Base-by-base conservation (phyloP, 176 grass and related monocot genomes). In the Aegilops tauschii region DNA sequence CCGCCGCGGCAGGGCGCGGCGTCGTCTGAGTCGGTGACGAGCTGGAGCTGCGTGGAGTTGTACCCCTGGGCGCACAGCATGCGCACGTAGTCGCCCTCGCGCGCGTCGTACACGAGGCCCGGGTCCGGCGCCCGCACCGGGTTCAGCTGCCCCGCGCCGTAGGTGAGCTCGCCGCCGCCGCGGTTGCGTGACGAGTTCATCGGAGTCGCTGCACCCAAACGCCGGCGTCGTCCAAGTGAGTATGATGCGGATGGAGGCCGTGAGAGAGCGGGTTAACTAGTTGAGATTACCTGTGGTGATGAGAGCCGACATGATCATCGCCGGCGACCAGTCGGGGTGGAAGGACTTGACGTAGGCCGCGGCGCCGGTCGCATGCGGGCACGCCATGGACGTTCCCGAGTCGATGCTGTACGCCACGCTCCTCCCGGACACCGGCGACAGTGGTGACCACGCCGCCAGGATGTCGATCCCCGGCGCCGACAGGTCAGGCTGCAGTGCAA, bases 281-380 rank as follows among this genome's bases (percentile, higher is more conserved):
- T 18, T 56, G 0, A 20, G 59, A 4, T 27, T 61, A 93, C 84
- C 81, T 5, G 92, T 89, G 40, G 92, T 94, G 49, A 91, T 87
- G 35, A 94, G 80, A 37, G 87, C 81, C 4, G 92, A 91, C 87
- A 87, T 89, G 84, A 94, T 84, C 80, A 86, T 84, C 1, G 84
- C 87, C n/a, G 87, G 87, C 9, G 92, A 89, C 92, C 92, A 94
- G 37, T 76, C 80, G 3, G 77, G 87, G 77, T 94, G 89, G 71
- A 89, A 76, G 0, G 81, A 87, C 78, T 87, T 94, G 72, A 94
- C 72, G 29, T 85, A 94, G 0, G 82, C 83, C 28, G 61, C 74
- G 30, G 14, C 74, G 8, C 72, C 74, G 5, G 59, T 76, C 1
- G 47, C 44, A 28, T 90, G 88, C 5, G 88, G 88, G 40, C 88